Base-by-base conservation (phyloP, 108 stramenopile species). In the Cyclotella sp. region DNA sequence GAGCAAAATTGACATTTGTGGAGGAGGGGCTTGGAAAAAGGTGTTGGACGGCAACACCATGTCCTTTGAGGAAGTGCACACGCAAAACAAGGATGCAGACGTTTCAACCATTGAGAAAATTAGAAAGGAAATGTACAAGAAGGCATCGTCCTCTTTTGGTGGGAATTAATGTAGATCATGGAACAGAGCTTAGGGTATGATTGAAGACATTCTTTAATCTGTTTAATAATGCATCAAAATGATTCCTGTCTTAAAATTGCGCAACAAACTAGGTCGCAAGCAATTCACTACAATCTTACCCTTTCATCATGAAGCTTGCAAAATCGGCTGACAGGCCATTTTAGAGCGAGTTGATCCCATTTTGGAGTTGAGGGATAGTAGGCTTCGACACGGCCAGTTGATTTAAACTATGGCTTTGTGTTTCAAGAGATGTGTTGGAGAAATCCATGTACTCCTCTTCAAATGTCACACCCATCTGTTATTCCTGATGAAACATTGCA, bases 1-100 rank as follows among this genome's bases (percentile, higher is more conserved):
- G 62, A 91, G 90, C 65, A 86, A 85, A 51, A 84, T 88, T 59
- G 78, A 77, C 59, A 88, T 95, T 78, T 93, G 93, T 72, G 96
- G 95, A 39, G 96, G 96, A 24, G 84, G 94, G 53, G 89, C 85
- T 21, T 98, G 97, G 97, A 94, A 96, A 83, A 62, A 86, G 43
- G 85, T 96, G 29, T 54, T 79, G 58, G 90, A 89, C n/a, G 84
- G 84, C 59, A 96, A 96, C 70, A 68, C 52, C 0, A 34, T 90
- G 41, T 85, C 92, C 5, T 98, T 98, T 86, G 96, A 98, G 77
- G 88, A 91, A 42, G 89, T 98, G 16, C 86, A 93, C 75, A 86
- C 77, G 62, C 86, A 85, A 75, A 98, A 98, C 84, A 83, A 83
- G 63, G 75, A 91, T 63, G 81, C 93, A 45, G 84, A 94, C 68